Conservation (phyloP, 257 asterid genomes). For the Penstemon eatonii region DNA sequence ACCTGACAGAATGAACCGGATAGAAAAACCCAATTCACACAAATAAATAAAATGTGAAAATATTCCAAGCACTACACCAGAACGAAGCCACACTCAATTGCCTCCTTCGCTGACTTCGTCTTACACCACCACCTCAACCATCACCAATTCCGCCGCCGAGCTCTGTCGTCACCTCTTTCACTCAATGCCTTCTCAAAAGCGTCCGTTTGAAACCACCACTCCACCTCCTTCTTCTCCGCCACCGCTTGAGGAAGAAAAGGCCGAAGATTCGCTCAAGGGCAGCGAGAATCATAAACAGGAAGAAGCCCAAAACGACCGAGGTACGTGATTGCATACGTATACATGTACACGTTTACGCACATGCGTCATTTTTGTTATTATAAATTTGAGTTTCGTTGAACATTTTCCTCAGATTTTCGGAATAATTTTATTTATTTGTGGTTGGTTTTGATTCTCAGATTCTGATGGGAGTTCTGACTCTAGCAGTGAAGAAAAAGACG, state of each 20-base stretch:
- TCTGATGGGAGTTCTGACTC: conserved; percentile 65
- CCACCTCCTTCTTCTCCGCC: conserved; percentile 56
- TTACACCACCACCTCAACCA: conserved; percentile 44
- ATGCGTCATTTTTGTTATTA: conserved; percentile 31
- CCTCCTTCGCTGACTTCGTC: conserved; percentile 39
- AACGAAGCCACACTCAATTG: conserved; percentile 38
- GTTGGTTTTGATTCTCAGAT: conserved; percentile 53
- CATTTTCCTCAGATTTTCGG: conserved; percentile 37
- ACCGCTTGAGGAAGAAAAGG: conserved; percentile 51
- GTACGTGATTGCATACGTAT: conserved; percentile 35
- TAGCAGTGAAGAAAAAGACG: conserved; percentile 63
- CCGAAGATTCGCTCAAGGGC: conserved; percentile 50
- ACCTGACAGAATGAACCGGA: conserved; percentile 30
- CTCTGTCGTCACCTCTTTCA: conserved; percentile 35
- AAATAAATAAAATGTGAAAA: conserved; percentile 13
- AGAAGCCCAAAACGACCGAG: conserved; percentile 40
- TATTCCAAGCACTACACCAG: conserved; percentile 24
- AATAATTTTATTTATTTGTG: conserved; percentile 20
- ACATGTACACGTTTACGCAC: conserved; percentile 34
- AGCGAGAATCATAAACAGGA: conserved; percentile 53
- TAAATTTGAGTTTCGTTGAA: conserved; percentile 32
- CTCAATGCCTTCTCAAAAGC: conserved; percentile 89
- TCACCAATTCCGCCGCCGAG: conserved; percentile 32
- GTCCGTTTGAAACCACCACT: conserved; percentile 47
- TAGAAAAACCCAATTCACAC: conserved; percentile 31